A percentile compares a stretch with the other conserved stretches of the same genome.
Evolutionary conservation across 768 basidiomycete species (phyloP).

Genomic region (Mycena amicta): DNA sequence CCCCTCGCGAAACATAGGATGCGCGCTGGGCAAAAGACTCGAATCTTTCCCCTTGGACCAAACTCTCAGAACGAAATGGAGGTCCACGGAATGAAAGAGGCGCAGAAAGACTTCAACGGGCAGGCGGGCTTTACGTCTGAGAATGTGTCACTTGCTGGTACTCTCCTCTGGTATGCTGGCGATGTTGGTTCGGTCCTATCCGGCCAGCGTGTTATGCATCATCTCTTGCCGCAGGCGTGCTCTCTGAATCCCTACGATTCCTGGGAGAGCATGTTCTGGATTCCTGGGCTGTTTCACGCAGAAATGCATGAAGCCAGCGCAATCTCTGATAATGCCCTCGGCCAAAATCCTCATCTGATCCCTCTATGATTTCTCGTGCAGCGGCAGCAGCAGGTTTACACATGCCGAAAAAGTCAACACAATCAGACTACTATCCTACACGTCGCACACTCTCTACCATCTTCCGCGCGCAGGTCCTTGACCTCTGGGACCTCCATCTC

Average conservation of each 20-base stretch:
- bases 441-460: no score
- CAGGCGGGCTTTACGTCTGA: constrained; percentile 2
- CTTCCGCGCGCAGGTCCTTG: no score
- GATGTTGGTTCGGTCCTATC: constrained; percentile 1
- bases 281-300: neutral
- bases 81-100: constrained; percentile 3
- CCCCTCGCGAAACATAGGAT: neutral
- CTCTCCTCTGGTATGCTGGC: constrained; percentile 1
- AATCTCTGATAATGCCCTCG: neutral
- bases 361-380: neutral
- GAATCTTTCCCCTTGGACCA: neutral
- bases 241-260: neutral
- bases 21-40: neutral
- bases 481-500: no score
- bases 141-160: neutral
- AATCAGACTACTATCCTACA: no score
- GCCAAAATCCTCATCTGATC: neutral
- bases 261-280: constrained; percentile 2
- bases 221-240: neutral
- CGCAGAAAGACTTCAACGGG: neutral
- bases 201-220: neutral
- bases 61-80: constrained; percentile 5
- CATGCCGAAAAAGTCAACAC: no score
- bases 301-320: neutral
- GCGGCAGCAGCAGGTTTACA: neutral